Evolutionary conservation across 2,329 filamentous ascomycete species (phyloP).

Genomic region (Aspergillus oerlinghausenensis): DNA sequence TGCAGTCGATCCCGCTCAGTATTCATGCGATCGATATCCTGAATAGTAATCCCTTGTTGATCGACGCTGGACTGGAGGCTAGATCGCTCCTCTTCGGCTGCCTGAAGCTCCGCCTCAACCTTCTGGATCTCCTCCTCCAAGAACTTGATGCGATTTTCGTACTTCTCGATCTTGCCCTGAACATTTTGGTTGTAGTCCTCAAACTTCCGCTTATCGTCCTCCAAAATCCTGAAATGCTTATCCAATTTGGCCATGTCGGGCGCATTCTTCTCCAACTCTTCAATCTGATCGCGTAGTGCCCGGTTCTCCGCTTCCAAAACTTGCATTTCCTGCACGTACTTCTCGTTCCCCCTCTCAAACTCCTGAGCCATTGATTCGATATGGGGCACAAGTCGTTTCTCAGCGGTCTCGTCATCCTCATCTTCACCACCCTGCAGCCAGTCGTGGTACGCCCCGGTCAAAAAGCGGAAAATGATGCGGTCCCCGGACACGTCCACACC

Average conservation of each 20-base stretch:
- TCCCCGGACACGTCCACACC: conserved; percentile 86
- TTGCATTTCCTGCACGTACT: conserved; percentile 77
- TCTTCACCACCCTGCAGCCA: conserved; percentile 93
- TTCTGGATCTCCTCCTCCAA: conserved; percentile 85
- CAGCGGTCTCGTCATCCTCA: conserved; percentile 76
- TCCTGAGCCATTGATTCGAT: conserved; percentile 80
- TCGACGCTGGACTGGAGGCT: conserved; percentile 82
- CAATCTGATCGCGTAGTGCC: conserved; percentile 75
- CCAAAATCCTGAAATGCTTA: conserved; percentile 85
- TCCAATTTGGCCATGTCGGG: conserved; percentile 80
- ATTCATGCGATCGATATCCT: conserved; percentile 99
- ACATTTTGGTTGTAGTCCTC: conserved; percentile 89
- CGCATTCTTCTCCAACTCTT: conserved; percentile 80
- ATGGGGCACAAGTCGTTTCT: conserved; percentile 74
- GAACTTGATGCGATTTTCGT: conserved; percentile 72
- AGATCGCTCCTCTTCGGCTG: conserved; percentile 76
- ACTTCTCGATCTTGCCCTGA: conserved; percentile 80
- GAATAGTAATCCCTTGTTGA: conserved; percentile 88
- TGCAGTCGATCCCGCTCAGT: conserved; percentile 91
- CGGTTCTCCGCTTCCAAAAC: conserved; percentile 83
- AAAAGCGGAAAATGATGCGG: conserved; percentile 88
- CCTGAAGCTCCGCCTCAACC: conserved; percentile 66
- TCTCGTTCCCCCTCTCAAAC: conserved; percentile 79
- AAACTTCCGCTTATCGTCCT: conserved; percentile 92
- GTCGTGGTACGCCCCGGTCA: conserved; percentile 84